These are phyloP conservation scores for Fusarium setosum DNA, from an alignment of 2,329 filamentous ascomycete species.

Conservation along the genomic window DNA sequence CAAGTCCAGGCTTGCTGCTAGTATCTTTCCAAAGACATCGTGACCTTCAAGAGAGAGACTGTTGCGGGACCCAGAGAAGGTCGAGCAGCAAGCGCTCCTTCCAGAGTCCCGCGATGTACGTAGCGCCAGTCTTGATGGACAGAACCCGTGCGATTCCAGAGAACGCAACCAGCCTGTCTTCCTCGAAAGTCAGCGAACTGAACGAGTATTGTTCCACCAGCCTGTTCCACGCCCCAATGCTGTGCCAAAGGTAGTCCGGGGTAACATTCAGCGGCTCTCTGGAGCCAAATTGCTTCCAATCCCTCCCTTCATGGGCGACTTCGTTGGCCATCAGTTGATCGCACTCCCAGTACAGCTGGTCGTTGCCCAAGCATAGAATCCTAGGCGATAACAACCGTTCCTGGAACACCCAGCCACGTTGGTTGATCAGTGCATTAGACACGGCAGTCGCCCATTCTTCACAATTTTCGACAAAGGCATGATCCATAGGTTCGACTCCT, in stretches of 20 bases:
- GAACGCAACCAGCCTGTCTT: not conserved
- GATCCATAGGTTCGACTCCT: no score
- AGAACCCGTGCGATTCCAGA: not conserved
- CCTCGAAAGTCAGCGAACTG: not conserved
- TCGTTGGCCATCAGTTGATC: fast-evolving
- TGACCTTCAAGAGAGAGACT: no score
- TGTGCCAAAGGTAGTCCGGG: no score
- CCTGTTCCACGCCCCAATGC: no score
- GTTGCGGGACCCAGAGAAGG: not conserved
- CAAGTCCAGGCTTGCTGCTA: not conserved
- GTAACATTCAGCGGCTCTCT: no score
- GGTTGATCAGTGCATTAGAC: not conserved
- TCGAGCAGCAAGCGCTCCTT: not conserved
- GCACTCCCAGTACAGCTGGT: not conserved
- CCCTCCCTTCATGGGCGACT: not conserved
- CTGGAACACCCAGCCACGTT: not conserved
- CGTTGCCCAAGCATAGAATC: not conserved
- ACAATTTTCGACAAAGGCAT: not conserved
- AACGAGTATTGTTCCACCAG: no score
- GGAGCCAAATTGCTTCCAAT: not conserved
- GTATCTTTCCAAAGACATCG: not conserved
- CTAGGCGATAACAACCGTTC: not conserved
- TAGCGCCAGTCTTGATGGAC: not conserved
- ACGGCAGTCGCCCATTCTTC: no score
- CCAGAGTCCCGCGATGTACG: not conserved